Conservation (phyloP, 2,329 filamentous ascomycete species). For the Trichophyton schoenleinii region DNA sequence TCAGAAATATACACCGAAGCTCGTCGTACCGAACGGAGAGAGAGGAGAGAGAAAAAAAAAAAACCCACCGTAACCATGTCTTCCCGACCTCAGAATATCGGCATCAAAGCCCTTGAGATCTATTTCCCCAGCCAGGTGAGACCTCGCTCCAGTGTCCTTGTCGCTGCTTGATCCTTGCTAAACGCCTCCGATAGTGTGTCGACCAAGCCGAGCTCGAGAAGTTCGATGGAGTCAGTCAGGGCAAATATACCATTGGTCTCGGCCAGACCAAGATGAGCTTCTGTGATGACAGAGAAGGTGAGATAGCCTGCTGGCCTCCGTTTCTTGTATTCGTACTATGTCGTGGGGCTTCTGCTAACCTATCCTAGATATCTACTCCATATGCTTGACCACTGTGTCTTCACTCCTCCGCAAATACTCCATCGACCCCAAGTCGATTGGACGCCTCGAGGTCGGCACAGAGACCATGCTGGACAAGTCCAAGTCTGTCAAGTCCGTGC, state of each 20-base stretch:
- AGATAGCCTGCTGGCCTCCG: conserved; percentile 15
- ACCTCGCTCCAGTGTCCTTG: background rate
- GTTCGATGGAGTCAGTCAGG: conserved; percentile 68
- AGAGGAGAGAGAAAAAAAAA: background rate
- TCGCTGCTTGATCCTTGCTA: conserved; percentile 5
- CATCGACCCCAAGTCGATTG: conserved; percentile 62
- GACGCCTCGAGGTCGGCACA: conserved; percentile 66
- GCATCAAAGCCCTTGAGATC: conserved; percentile 86
- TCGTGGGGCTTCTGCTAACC: background rate
- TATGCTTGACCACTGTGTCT: conserved; percentile 64
- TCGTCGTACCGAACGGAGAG: too few relatives aligned
- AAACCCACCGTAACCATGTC: conserved; percentile 43
- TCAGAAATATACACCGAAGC: background rate
- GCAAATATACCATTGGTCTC: conserved; percentile 84
- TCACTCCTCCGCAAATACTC: conserved; percentile 72
- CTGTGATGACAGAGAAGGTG: conserved; percentile 79
- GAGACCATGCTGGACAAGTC: conserved; percentile 74
- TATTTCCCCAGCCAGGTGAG: conserved; percentile 77
- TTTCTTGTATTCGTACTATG: background rate
- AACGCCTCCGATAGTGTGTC: conserved; percentile 50
- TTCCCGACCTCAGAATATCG: conserved; percentile 69
- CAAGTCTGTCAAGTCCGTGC: conserved; percentile 69
- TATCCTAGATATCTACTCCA: conserved; percentile 67
- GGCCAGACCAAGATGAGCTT: conserved; percentile 89
- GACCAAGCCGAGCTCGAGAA: conserved; percentile 73